phyloP scores from a whole-genome alignment of 495 filamentous ascomycete species.

The Jackrogersella minutella region DNA sequence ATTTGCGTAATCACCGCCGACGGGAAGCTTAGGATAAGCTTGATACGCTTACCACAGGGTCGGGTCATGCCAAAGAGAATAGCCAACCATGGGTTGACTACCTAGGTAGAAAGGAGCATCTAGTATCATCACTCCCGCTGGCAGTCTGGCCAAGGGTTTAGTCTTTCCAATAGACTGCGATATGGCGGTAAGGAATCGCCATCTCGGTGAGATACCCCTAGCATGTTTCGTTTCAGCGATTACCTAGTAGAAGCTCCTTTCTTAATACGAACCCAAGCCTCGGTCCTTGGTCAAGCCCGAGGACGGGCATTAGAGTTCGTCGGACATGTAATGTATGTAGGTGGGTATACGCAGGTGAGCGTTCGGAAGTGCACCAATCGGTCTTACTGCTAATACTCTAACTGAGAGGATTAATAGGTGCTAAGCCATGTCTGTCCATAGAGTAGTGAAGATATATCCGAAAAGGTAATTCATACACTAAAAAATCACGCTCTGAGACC shows the following conservation, averaged over 20 bases:
- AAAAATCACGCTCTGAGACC: slow-evolving; percentile 3
- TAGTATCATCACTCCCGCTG: neutral
- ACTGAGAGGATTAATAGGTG: neutral
- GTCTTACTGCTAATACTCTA: slow-evolving; percentile 8
- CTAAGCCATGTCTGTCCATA: neutral
- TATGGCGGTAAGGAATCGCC: neutral
- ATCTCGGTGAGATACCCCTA: neutral
- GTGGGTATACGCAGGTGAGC: neutral
- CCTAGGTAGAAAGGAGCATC: neutral
- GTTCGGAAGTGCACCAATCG: slow-evolving; percentile 15
- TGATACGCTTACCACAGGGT: slow-evolving; percentile 5
- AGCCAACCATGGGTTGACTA: neutral
- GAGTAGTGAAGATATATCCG: neutral
- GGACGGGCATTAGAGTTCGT: neutral
- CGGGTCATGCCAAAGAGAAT: slow-evolving; percentile 10
- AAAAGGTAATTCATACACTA: neutral
- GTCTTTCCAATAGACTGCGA: neutral
- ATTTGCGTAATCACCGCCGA: neutral
- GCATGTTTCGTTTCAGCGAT: neutral
- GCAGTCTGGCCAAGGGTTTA: neutral
- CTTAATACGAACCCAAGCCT: neutral
- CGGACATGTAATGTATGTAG: neutral
- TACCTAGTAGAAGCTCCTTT: neutral
- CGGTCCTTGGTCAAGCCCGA: slow-evolving; percentile 3
- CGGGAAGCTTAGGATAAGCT: neutral